Base-by-base conservation (phyloP, 1,284 basidiomycete species). In the Fistulina hepatica region DNA sequence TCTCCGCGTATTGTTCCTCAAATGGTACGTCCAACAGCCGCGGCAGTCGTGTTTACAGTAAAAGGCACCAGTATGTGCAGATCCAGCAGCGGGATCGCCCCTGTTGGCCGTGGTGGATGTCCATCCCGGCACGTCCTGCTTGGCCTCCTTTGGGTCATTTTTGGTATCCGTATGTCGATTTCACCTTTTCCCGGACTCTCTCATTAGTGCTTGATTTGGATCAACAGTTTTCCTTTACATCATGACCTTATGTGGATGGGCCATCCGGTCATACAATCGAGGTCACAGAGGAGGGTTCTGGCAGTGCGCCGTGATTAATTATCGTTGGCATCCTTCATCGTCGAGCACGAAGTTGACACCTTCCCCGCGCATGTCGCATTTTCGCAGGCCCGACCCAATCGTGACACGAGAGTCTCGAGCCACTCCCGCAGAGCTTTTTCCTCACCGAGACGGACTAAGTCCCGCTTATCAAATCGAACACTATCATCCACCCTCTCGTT, bases 121-220 rank as follows among this genome's bases (percentile, higher is more conserved):
- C 53, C 56, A 7, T 81, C 81, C n/a, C 61, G 64, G 15, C 62
- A 55, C 37, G 61, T 78, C 19, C 58, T 83, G 23, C 54, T 75
- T 44, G 76, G 66, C 4, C 81, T 82, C 49, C 63, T 72, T 28
- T 85, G 81, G 82, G 58, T 71, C 23, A 71, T 23, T 51, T 65
- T 24, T 59, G 65, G 30, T 52, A 81, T 85, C 47, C 50, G 80
- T 64, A 22, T 20, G 21, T 46, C 15, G 28, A 12, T 25, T 22
- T 32, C 17, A 34, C 45, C 20, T n/a, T 20, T 4, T 6, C 6
- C 37, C 34, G 32, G 15, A 33, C 19, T 17, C 38, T 43, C 20
- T 7, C 42, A 73, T 69, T 71, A 45, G 46, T 71, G 24, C 23
- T 56, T 12, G 71, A 75, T 48, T 54, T 73, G 30, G 41, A 61